Evolutionary conservation across 139 green algal species (phyloP).

Genomic region (Trebouxia sp.): DNA sequence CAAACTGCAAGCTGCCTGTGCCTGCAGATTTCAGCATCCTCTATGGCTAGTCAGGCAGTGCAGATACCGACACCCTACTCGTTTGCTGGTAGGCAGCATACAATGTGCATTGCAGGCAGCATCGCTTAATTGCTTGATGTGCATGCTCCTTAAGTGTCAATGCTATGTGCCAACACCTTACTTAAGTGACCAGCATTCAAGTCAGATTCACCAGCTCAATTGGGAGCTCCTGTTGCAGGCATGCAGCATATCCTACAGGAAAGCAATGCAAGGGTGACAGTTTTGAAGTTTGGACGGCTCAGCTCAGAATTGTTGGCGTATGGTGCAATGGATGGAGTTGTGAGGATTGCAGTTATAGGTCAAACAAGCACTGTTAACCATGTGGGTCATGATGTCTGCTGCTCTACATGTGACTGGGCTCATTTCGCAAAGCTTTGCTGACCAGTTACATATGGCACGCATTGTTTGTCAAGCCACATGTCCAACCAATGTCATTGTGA

Average conservation of each 20-base stretch:
- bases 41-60: background rate
- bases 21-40: constrained; percentile 3
- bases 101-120: background rate
- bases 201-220: too few relatives aligned
- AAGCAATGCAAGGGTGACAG: background rate
- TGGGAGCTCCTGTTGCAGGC: constrained; percentile 6
- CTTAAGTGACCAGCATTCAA: too few relatives aligned
- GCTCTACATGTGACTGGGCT: too few relatives aligned
- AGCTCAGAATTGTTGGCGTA: constrained; percentile 23
- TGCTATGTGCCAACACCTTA: too few relatives aligned
- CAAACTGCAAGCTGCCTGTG: too few relatives aligned
- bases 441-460: too few relatives aligned
- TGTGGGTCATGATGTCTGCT: background rate
- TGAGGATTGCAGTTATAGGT: background rate
- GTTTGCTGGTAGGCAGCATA: background rate
- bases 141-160: too few relatives aligned
- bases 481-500: too few relatives aligned
- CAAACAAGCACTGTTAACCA: background rate
- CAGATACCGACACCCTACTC: background rate
- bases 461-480: too few relatives aligned
- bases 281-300: constrained; percentile 15
- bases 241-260: constrained; percentile 18
- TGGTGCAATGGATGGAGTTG: background rate
- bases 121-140: background rate
- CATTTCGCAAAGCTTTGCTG: too few relatives aligned